phyloP scores from a whole-genome alignment of 345 rosid genomes.

The Eutrema yunnanense region DNA sequence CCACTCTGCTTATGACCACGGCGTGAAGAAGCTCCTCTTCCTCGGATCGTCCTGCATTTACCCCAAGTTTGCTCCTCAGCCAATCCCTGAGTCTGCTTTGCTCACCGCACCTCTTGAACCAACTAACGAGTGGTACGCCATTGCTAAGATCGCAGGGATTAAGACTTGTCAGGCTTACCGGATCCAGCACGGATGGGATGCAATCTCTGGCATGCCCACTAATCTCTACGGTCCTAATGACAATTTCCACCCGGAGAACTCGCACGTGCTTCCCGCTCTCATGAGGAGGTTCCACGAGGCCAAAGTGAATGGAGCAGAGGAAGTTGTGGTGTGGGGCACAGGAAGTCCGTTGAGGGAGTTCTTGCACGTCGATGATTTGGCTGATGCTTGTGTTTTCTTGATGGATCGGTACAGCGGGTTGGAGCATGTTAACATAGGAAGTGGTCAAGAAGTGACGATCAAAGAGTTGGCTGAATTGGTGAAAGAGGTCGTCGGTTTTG shows the following conservation, averaged over 20 bases:
- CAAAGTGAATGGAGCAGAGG: constrained; percentile 52
- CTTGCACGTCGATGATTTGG: constrained; percentile 90
- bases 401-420: constrained; percentile 70
- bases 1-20: constrained; percentile 61
- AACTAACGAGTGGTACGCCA: constrained; percentile 92
- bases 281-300: constrained; percentile 91
- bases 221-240: constrained; percentile 85
- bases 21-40: constrained; percentile 74
- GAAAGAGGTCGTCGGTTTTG: constrained; percentile 83
- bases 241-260: constrained; percentile 90
- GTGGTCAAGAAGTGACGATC: constrained; percentile 82
- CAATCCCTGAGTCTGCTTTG: constrained; percentile 69
- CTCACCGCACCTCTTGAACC: constrained; percentile 84
- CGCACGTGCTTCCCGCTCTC: constrained; percentile 88
- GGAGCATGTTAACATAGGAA: constrained; percentile 87
- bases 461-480: constrained; percentile 90
- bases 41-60: constrained; percentile 93
- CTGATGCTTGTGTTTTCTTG: constrained; percentile 77
- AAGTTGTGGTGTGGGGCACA: constrained; percentile 95
- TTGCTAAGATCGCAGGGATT: constrained; percentile 90
- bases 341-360: constrained; percentile 96
- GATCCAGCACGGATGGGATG: constrained; percentile 69
- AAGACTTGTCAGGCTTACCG: constrained; percentile 94
- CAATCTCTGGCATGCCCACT: constrained; percentile 91
- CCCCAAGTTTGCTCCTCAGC: constrained; percentile 93